These are phyloP conservation scores for Aspergillus floridensis DNA, from an alignment of 2,329 filamentous ascomycete genomes.

Conservation along the genomic window DNA sequence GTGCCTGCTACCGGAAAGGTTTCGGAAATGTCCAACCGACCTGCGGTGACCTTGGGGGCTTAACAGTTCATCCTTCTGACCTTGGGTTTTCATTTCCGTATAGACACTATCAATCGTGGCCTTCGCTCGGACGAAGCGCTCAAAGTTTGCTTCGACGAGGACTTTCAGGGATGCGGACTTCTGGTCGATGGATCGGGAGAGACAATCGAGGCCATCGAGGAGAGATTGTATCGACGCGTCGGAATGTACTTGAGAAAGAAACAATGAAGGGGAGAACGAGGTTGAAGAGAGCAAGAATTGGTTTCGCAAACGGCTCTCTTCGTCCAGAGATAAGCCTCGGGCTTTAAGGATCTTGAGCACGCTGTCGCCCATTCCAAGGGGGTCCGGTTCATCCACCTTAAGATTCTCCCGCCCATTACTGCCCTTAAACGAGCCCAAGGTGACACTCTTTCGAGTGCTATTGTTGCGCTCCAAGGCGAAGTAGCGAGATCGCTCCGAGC, in stretches of 20 bases:
- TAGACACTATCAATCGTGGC: slow-evolving; percentile 98
- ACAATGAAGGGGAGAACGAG: slow-evolving; percentile 87
- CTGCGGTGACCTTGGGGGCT: slow-evolving; percentile 59
- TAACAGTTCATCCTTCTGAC: slow-evolving; percentile 49
- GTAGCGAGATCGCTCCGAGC: slow-evolving; percentile 71
- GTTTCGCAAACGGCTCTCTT: slow-evolving; percentile 77
- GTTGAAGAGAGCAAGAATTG: slow-evolving; percentile 94
- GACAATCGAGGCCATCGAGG: slow-evolving; percentile 75
- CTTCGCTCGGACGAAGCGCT: slow-evolving; percentile 95
- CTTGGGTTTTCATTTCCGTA: slow-evolving; percentile 83
- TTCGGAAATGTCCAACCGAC: slow-evolving; percentile 60
- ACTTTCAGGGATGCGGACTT: slow-evolving; percentile 97
- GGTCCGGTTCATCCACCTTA: slow-evolving; percentile 88
- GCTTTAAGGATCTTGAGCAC: slow-evolving; percentile 77
- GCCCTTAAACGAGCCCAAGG: slow-evolving; percentile 67
- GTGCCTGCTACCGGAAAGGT: slow-evolving; percentile 47
- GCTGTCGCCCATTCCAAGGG: slow-evolving; percentile 81
- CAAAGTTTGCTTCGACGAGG: slow-evolving; percentile 95
- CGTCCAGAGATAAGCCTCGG: slow-evolving; percentile 75
- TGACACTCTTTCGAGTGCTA: slow-evolving; percentile 64
- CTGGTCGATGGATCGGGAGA: slow-evolving; percentile 91
- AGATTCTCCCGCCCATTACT: slow-evolving; percentile 70
- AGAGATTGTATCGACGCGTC: slow-evolving; percentile 79
- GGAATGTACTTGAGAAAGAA: slow-evolving; percentile 87
- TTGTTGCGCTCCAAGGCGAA: slow-evolving; percentile 77